Base-by-base conservation (phyloP, 768 basidiomycete genomes). In the Pisolithus tinctorius region DNA sequence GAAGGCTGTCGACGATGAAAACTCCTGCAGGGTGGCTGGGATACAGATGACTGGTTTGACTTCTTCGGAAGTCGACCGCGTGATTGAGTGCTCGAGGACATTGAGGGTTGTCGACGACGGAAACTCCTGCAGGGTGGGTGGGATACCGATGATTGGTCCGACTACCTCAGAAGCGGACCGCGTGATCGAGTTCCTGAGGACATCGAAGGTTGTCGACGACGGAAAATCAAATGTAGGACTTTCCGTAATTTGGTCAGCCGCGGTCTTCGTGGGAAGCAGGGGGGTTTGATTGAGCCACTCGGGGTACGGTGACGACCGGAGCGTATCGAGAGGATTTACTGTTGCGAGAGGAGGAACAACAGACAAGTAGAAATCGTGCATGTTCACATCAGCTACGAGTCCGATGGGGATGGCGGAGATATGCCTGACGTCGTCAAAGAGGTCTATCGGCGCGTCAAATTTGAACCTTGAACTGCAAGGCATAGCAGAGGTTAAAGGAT, bases 271-370 rank as follows among this genome's bases (percentile, higher is more conserved):
- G 11, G 34, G 34, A 34, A 34, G 34, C 34, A 34, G 34, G 11
- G 34, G 34, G 5, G 34, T 34, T 34, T 5, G 34, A 14, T 14
- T 14, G 34, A 4, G 34, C 34, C 11, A 14, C 11, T 4, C 34
- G 13, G 5, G 11, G 20, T 23, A 10, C 20, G 17, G 25, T 42
- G 20, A 13, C 10, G 41, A 45, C 27, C 37, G 17, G 31, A 52
- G 58, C 20, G 73, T 68, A 30, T 74, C 69, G 30, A 69, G 54
- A 20, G 77, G 76, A 56, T 78, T 69, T 45, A 79, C 63, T 27
- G 71, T 65, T 5, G 55, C 39, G 37, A 54, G 50, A 29, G 58
- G 58, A 4, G 52, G 31, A 7, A 60, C 57, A 26, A 51, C 51
- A 16, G 53, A 48, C 25, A 59, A 51, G 43, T 60, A 54, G 5